Base-by-base conservation (phyloP, 768 basidiomycete species). In the Rhodocollybia butyracea region DNA sequence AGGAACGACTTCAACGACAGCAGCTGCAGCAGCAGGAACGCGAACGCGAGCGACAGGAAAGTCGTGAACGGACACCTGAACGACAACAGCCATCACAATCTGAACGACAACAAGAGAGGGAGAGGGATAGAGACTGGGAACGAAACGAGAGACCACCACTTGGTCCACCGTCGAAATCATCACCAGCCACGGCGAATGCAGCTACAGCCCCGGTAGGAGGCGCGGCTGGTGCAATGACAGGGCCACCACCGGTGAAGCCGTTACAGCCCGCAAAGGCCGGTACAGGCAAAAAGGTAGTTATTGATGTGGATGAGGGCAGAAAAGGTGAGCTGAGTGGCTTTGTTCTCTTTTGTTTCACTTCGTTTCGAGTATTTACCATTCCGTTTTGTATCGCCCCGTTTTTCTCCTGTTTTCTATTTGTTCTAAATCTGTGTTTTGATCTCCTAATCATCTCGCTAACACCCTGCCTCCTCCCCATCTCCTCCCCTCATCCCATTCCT, bases 221-320 rank as follows among this genome's bases (percentile, higher is more conserved):
- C 2, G 64, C 80, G 12, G 79, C 81, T 46, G 84, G 79, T 13
- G 70, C 81, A 3, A 70, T 76, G 3, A 73, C 68, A 30, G 83
- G 81, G 0, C 80, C 86, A 2, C 80, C 83, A 0, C 76, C 81
- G 1, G 83, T 92, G 31, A 86, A 90, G 62, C 90, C 91, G 0
- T 70, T 94, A 56, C 89, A 91, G 65, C 82, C 88, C 0, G 65
- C 70, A 30, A 91, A 90, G 78, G 91, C n/a, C 89, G 72, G 77
- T 88, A 19, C 84, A 81, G 46, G n/a, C n/a, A n/a, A n/a, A n/a
- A n/a, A n/a, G n/a, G n/a, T n/a, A n/a, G n/a, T n/a, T n/a, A n/a
- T n/a, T n/a, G n/a, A n/a, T n/a, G 79, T 88, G 34, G 77, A 79
- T 30, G 74, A 70, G 4, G 32, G 34, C 11, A 34, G 15, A 24